These are phyloP conservation scores for Knufia petricola DNA, from an alignment of 2,329 filamentous ascomycete genomes.

Conservation along the genomic window DNA sequence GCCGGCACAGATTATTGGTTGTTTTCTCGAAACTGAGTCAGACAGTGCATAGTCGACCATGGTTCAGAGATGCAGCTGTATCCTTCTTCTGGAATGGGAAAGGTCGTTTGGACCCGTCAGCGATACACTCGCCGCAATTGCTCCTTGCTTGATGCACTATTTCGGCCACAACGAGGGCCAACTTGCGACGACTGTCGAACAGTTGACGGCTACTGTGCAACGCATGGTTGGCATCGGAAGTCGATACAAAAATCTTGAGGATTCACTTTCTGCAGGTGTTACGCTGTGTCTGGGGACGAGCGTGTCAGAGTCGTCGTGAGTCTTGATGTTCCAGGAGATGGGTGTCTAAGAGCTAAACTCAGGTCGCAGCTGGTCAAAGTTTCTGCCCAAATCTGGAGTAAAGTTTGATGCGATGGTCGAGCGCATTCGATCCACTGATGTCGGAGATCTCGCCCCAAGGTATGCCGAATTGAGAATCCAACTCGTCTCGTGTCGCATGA, in stretches of 20 bases:
- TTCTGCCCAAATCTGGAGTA: slow-evolving; percentile 6
- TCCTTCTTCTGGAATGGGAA: slow-evolving; percentile 1
- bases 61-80: not conserved
- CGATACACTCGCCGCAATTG: not conserved
- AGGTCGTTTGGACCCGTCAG: not conserved
- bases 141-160: not conserved
- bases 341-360: not conserved
- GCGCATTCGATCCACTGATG: not conserved
- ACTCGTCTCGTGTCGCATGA: not conserved
- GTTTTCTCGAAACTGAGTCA: slow-evolving; percentile 4
- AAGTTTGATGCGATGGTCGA: not conserved
- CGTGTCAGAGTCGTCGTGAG: slow-evolving; percentile 6
- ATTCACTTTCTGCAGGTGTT: not conserved
- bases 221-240: slow-evolving; percentile 6
- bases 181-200: not conserved
- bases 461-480: not conserved
- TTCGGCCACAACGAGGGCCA: not conserved
- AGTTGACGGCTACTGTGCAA: not conserved
- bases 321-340: not conserved
- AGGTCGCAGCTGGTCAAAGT: slow-evolving; percentile 10
- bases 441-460: not conserved
- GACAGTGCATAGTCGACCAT: slow-evolving; percentile 8
- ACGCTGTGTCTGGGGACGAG: slow-evolving; percentile 4
- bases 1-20: not conserved
- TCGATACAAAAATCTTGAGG: slow-evolving; percentile 9